A percentile compares a stretch with the other conserved stretches of the same genome.
Evolutionary conservation across 202 grass and related monocot species (phyloP).

Genomic region (Musa balbisiana): DNA sequence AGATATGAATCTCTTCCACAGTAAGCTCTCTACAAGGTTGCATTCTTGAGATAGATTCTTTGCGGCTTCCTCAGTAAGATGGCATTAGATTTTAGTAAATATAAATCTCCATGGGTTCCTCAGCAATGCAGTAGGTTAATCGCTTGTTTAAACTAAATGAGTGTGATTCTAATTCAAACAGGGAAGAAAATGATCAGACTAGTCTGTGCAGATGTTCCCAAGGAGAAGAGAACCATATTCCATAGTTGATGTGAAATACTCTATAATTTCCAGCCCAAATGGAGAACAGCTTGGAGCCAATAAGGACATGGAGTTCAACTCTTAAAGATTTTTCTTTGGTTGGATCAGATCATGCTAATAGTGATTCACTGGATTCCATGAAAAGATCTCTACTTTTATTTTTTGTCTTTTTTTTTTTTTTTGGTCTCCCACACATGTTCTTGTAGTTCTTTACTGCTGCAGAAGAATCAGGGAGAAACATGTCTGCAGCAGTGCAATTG

Average conservation of each 20-base stretch:
- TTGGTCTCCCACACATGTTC: background rate
- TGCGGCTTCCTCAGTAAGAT: too few species aligned
- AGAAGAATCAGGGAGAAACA: background rate
- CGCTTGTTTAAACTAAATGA: too few species aligned
- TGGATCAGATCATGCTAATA: background rate
- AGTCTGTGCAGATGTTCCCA: background rate
- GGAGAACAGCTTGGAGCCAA: conserved; percentile 6
- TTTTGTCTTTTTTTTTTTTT: background rate
- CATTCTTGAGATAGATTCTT: too few species aligned
- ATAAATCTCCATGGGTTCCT: too few species aligned
- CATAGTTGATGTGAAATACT: background rate
- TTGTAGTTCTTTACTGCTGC: too few species aligned
- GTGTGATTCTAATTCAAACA: too few species aligned
- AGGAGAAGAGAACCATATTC: conserved; percentile 1
- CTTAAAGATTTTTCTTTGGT: too few species aligned
- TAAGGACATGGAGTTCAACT: background rate
- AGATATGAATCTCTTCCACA: too few species aligned
- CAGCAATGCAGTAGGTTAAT: too few species aligned
- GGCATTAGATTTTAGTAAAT: too few species aligned
- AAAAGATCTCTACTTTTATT: background rate
- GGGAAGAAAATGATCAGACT: too few species aligned
- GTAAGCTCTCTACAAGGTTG: too few species aligned
- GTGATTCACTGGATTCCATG: background rate
- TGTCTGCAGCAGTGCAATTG: background rate
- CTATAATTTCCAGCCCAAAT: background rate